Percentiles rank a stretch among this genome's conserved stretches.
Evolutionary conservation across 176 grass and related monocot species (phyloP).

Genomic region (Avena eriantha): DNA sequence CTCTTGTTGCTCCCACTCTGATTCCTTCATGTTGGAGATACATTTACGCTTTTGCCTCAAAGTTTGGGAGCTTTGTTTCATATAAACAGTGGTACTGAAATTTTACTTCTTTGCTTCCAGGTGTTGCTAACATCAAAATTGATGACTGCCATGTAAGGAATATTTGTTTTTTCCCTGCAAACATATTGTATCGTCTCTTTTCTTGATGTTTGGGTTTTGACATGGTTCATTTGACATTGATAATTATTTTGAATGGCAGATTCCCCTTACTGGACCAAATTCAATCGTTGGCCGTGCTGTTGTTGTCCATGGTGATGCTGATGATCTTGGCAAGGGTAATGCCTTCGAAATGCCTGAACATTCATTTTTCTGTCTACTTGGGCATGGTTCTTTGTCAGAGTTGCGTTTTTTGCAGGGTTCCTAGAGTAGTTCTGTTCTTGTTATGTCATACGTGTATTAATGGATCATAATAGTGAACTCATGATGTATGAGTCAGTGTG

Average conservation of each 20-base stretch:
- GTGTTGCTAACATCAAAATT: slow-evolving; percentile 49
- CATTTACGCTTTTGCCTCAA: background rate
- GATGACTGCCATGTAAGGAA: slow-evolving; percentile 36
- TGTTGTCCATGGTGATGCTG: slow-evolving; percentile 71
- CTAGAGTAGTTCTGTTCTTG: background rate
- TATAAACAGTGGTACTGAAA: background rate
- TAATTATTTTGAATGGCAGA: slow-evolving; percentile 33
- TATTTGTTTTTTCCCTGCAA: background rate
- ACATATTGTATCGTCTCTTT: background rate
- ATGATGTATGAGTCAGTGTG: background rate
- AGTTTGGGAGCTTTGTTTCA: background rate
- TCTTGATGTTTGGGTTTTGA: background rate
- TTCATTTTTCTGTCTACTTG: background rate
- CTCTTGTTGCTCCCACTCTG: background rate
- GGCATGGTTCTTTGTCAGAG: slow-evolving; percentile 9
- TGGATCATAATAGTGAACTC: slow-evolving; percentile 3
- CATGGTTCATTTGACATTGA: slow-evolving; percentile 6
- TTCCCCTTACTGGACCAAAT: slow-evolving; percentile 51
- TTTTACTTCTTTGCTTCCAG: slow-evolving; percentile 20
- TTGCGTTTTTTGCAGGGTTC: background rate
- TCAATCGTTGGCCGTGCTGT: slow-evolving; percentile 70
- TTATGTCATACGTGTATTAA: background rate
- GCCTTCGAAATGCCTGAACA: background rate
- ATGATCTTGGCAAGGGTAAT: slow-evolving; percentile 86
- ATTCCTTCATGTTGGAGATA: background rate